A percentile compares a stretch with the other conserved stretches of the same genome.
Conservation (phyloP, 2,329 filamentous ascomycete species). For the Alternaria solani region DNA sequence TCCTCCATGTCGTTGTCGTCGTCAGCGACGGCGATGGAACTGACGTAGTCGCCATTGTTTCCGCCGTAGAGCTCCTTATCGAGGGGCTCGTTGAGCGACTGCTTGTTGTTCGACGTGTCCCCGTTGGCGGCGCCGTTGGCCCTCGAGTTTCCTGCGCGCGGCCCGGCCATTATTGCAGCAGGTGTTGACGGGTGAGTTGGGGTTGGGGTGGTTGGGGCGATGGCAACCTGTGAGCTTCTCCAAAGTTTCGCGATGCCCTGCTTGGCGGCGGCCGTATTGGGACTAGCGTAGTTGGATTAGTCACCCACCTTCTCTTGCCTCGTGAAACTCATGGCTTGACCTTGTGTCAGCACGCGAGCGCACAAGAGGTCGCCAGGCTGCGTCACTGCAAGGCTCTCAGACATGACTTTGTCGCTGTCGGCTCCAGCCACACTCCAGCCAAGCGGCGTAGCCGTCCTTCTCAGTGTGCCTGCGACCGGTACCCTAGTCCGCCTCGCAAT, state of each 20-base stretch:
- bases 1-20: conserved; percentile 82
- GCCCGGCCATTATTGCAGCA: conserved; percentile 47
- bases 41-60: conserved; percentile 82
- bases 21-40: conserved; percentile 81
- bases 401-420: not conserved
- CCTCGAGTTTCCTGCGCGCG: conserved; percentile 69
- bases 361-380: not conserved
- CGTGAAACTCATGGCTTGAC: conserved; percentile 6
- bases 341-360: not conserved
- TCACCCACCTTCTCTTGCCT: not conserved
- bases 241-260: conserved; percentile 22
- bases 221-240: conserved; percentile 16
- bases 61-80: conserved; percentile 85
- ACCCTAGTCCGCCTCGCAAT: conserved; percentile 12
- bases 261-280: conserved; percentile 18
- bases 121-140: conserved; percentile 79
- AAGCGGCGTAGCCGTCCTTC: not conserved
- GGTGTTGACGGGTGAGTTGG: conserved; percentile 25
- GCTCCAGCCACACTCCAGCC: not conserved
- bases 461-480: conserved; percentile 2
- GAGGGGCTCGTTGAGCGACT: conserved; percentile 86
- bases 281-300: conserved; percentile 17
- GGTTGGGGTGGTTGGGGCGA: conserved; percentile 22
- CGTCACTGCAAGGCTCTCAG: conserved; percentile 2
- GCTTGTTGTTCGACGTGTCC: conserved; percentile 86